A percentile compares a stretch with the other conserved stretches of the same genome.
These are phyloP conservation scores for Echeveria elegans DNA, from an alignment of 164 flowering plant species.

Conservation along the genomic window DNA sequence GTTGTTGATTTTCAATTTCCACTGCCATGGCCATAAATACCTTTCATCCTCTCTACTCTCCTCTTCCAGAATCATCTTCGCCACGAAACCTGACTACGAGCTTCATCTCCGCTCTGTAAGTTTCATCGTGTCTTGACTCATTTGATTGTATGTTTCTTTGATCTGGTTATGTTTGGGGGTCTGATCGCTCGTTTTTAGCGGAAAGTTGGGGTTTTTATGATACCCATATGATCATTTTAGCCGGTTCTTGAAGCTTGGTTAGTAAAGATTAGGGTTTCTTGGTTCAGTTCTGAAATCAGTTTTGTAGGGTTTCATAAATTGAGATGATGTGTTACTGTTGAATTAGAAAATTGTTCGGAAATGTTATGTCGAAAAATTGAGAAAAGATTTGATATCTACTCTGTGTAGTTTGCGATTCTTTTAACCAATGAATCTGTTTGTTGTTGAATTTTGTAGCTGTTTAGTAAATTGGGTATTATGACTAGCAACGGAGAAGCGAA, in stretches of 20 bases:
- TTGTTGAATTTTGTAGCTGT: not conserved
- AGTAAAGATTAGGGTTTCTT: not conserved
- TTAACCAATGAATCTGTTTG: not conserved
- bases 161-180: not conserved
- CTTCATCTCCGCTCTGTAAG: not conserved
- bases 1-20: no score
- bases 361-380: not conserved
- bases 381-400: not conserved
- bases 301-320: not conserved
- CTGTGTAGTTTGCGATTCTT: not conserved
- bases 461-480: constrained; percentile 31
- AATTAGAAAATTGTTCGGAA: not conserved
- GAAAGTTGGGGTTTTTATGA: not conserved
- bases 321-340: not conserved
- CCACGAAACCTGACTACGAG: not conserved
- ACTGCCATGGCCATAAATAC: not conserved
- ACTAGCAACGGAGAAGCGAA: constrained; percentile 28
- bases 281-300: not conserved
- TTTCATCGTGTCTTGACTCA: not conserved
- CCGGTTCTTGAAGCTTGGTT: not conserved
- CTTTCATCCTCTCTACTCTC: not conserved
- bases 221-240: not conserved
- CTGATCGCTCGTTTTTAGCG: not conserved
- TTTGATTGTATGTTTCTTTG: not conserved
- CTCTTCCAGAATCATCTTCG: not conserved